Base-by-base conservation (phyloP, 208 protist species). In the Crithidia brevicula region DNA sequence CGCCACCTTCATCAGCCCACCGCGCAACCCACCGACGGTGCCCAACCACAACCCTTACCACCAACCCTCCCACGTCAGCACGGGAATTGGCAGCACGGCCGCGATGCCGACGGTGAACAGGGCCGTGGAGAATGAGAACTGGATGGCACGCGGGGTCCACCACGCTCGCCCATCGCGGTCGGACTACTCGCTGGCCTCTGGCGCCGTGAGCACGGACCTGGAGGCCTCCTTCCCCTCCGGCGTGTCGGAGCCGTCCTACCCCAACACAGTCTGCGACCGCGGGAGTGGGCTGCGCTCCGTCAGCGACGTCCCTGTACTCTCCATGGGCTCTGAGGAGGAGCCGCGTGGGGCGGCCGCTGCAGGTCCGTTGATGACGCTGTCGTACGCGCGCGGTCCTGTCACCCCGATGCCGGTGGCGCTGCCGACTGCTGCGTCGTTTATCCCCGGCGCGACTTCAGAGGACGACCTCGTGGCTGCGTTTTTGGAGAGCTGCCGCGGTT, bases 1-100 rank as follows among this genome's bases (percentile, higher is more conserved):
- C 30, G 83, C 87, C 18, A 88, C 82, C 8, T 89, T 83, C 70
- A 63, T 90, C 47, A 81, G 74, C 54, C 87, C 87, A 7, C 87
- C 87, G 8, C 87, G 87, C 53, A 82, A 82, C 72, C 38, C 51
- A 30, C 61, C 36, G 36, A 13, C 36, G 36, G 10, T 40, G 36
- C 36, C 36, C 36, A 7, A 13, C 36, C n/a, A n/a, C n/a, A n/a
- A n/a, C n/a, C n/a, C n/a, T n/a, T n/a, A n/a, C n/a, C n/a, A n/a
- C n/a, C n/a, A n/a, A n/a, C 36, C 16, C 33, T 57, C 47, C 43
- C 38, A 67, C 58, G 57, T n/a, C 62, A 67, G 6, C 56, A 63
- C 46, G n/a, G n/a, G n/a, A n/a, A 36, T 43, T 4, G 36, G 43
- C 31, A 30, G 31, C 33, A 45, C 16, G n/a, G 46, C 30, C 3